Evolutionary conservation across 257 asterid genomes (phyloP), one percentile per base, ranked within the genome.

Genomic region (Ilex aquifolium): DNA sequence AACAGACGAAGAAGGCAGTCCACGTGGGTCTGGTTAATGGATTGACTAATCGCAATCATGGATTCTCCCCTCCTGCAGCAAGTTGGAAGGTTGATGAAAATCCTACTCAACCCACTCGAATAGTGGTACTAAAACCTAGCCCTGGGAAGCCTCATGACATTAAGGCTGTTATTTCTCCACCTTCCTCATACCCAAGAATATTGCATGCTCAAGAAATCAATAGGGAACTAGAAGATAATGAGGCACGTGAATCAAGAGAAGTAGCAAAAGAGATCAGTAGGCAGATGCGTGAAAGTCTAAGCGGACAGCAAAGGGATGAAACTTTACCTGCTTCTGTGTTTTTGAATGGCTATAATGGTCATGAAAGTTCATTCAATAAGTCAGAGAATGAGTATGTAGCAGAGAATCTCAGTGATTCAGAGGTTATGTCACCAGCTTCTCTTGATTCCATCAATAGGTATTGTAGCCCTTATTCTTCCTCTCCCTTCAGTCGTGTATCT

Each of bases 51-150:
- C 65, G 44, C 69, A 73, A 73, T 58, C 61, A 53, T 54, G 78
- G 60, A 65, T 72, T 56, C 66, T 72, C 85, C 31, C 71, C 91
- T 68, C 74, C 82, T 61, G 48, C 57, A n/a, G 79, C 60, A 51
- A 76, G 72, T 66, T 72, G 83, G 85, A 80, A 73, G 59, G 62
- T 67, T 67, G 82, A 75, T 69, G 87, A 80, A 62, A 70, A 46
- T 76, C 67, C 82, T 46, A 54, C 83, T 64, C 97, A 83, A 70
- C 91, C 96, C 31, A 90, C 95, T n/a, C 87, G 96, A 59, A 94
- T 94, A 67, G 96, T 94, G 39, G 96, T 94, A 69, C 85, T 94
- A 61, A 94, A 94, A 67, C 96, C 99, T 60, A 84, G 90, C 81
- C 73, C 78, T 57, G 85, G 80, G 32, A 93, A 73, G 65, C 68